Percentiles rank a stretch among this genome's conserved stretches.
Evolutionary conservation across 352 stramenopile species (phyloP).

Genomic region (Phytopythium litorale): DNA sequence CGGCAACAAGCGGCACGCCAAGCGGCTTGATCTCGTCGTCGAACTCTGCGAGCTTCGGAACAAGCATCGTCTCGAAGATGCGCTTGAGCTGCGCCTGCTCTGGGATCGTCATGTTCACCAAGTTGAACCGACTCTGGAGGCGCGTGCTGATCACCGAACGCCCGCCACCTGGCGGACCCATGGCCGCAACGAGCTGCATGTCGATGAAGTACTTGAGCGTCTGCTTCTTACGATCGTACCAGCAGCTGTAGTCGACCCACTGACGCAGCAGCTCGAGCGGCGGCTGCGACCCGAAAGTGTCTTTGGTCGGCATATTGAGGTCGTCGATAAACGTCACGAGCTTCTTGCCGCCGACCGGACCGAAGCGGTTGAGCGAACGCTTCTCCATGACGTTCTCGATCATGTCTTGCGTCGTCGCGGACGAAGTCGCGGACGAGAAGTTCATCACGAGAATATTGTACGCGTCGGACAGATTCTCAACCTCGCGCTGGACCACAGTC

Average conservation of each 20-base stretch:
- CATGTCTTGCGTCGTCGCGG: constrained; percentile 85
- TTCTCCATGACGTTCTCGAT: constrained; percentile 92
- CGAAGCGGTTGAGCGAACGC: constrained; percentile 84
- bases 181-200: constrained; percentile 87
- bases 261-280: constrained; percentile 89
- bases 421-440: constrained; percentile 89
- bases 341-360: constrained; percentile 82
- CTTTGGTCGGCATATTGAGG: constrained; percentile 91
- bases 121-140: constrained; percentile 90
- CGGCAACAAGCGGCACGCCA: constrained; percentile 56
- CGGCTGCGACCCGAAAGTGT: constrained; percentile 89
- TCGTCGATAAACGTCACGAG: constrained; percentile 92
- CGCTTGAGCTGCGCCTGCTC: constrained; percentile 80
- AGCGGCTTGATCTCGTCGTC: constrained; percentile 88
- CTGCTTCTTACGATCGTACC: constrained; percentile 91
- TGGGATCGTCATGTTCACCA: constrained; percentile 89
- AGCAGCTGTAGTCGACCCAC: constrained; percentile 91
- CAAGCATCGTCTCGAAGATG: constrained; percentile 89
- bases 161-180: constrained; percentile 84
- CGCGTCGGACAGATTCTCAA: constrained; percentile 75
- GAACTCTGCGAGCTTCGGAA: constrained; percentile 81
- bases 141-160: constrained; percentile 86
- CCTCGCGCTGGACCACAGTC: constrained; percentile 75
- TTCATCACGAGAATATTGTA: constrained; percentile 84
- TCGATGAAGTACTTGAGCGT: constrained; percentile 91